Percentiles rank a stretch among this genome's conserved stretches.
phyloP scores from a whole-genome alignment of 371 early-diverging fungal genomes.

The Haplosporangium sp. region DNA sequence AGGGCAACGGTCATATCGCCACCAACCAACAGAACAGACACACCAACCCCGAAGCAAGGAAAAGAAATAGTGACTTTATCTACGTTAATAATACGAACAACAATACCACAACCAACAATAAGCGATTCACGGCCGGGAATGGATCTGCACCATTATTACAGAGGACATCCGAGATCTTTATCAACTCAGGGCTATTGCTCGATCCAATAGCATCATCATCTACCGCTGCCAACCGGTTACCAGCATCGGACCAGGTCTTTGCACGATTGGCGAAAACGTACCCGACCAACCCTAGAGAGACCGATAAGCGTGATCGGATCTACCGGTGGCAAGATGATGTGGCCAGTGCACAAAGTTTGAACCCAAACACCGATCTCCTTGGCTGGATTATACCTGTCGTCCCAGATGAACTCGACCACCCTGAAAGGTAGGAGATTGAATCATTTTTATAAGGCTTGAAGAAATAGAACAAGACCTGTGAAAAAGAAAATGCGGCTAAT shows the following conservation, averaged over 20 bases:
- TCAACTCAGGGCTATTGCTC: constrained; percentile 25
- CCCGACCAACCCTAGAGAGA: constrained; percentile 41
- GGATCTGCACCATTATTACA: background rate
- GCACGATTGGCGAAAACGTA: constrained; percentile 23
- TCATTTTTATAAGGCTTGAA: background rate
- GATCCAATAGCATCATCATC: constrained; percentile 13
- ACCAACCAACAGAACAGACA: constrained; percentile 1
- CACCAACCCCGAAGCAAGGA: constrained; percentile 1
- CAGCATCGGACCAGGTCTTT: constrained; percentile 34
- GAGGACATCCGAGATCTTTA: constrained; percentile 13
- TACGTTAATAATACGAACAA: background rate
- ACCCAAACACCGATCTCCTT: constrained; percentile 27
- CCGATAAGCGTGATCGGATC: constrained; percentile 35
- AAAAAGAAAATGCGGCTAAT: background rate
- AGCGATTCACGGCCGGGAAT: background rate
- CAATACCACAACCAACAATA: constrained; percentile 8
- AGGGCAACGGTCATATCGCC: background rate
- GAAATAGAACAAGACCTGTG: background rate
- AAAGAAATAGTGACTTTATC: background rate
- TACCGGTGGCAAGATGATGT: constrained; percentile 31
- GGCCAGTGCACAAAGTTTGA: constrained; percentile 21
- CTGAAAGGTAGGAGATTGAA: constrained; percentile 26
- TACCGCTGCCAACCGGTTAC: constrained; percentile 2
- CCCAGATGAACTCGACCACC: constrained; percentile 32
- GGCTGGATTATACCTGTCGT: constrained; percentile 44